phyloP scores from a whole-genome alignment of 2,329 filamentous ascomycete species.

The Fusarium sp. region DNA sequence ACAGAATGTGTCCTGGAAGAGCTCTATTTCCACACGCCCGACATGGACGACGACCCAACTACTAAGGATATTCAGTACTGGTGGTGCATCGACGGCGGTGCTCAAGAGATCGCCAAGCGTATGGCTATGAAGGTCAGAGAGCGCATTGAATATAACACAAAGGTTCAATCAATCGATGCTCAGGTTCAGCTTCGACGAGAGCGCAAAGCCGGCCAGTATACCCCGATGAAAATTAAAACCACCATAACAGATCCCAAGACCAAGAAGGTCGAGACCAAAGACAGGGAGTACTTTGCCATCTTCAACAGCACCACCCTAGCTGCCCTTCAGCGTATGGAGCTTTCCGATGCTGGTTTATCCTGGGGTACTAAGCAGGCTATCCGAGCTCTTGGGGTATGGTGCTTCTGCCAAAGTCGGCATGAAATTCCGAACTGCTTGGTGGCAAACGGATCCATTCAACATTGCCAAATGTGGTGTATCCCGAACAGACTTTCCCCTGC shows the following conservation, averaged over 20 bases:
- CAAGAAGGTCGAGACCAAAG: background rate
- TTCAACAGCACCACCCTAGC: background rate
- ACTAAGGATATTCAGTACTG: background rate
- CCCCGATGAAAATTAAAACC: background rate
- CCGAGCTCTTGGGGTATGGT: background rate
- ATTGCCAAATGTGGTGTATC: background rate
- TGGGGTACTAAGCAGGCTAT: background rate
- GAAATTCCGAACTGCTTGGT: background rate
- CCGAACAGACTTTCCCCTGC: background rate
- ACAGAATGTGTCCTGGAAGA: background rate
- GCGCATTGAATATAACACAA: background rate
- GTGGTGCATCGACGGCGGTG: background rate
- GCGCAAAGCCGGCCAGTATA: accelerated
- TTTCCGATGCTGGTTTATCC: accelerated
- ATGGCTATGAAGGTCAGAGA: background rate
- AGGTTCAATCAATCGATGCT: background rate
- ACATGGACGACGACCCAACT: background rate
- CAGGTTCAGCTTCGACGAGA: background rate
- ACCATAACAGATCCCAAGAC: background rate
- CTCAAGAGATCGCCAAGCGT: background rate
- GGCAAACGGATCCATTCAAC: accelerated
- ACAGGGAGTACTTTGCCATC: background rate
- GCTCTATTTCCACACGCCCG: background rate
- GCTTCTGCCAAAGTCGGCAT: background rate
- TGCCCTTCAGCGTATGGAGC: background rate